Conservation (phyloP, 306 rosid species). For the Begonia masoniana region DNA sequence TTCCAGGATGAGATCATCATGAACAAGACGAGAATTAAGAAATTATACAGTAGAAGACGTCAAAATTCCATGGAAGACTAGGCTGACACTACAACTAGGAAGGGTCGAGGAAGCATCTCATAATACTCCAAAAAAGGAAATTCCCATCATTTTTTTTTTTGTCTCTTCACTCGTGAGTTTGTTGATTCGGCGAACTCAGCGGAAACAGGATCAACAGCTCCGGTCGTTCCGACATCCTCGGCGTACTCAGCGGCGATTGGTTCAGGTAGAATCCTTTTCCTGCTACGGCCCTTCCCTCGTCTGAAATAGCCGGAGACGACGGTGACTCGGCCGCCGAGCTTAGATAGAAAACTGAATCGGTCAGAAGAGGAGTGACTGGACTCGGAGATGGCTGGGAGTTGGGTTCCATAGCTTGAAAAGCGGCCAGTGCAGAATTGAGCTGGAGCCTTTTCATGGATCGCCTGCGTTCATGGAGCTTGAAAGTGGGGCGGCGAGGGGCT, state of each 20-base stretch:
- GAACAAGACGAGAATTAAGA: no score
- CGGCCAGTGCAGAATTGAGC: constrained; percentile 27
- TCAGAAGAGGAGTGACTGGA: constrained; percentile 25
- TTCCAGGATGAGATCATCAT: no score
- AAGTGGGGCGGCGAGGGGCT: constrained; percentile 30
- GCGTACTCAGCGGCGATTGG: constrained; percentile 30
- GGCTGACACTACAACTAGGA: no score
- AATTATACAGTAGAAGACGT: no score
- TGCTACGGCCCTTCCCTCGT: constrained; percentile 20
- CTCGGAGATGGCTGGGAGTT: constrained; percentile 20
- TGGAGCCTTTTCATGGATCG: constrained; percentile 29
- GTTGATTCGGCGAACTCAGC: constrained; percentile 20
- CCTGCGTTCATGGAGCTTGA: constrained; percentile 43
- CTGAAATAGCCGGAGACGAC: constrained; percentile 12
- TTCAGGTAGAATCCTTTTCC: constrained; percentile 27
- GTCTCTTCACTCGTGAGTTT: no score
- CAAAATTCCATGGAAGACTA: no score
- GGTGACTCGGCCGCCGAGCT: constrained; percentile 21
- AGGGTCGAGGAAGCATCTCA: no score
- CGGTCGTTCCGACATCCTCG: constrained; percentile 27
- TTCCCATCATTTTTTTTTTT: no score
- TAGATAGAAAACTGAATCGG: constrained; percentile 12
- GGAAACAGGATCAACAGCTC: constrained; percentile 34
- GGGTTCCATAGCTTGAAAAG: constrained; percentile 1
- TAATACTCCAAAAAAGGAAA: no score